phyloP scores from a whole-genome alignment of 2,329 filamentous ascomycete genomes.

The Colletotrichum sp. region DNA sequence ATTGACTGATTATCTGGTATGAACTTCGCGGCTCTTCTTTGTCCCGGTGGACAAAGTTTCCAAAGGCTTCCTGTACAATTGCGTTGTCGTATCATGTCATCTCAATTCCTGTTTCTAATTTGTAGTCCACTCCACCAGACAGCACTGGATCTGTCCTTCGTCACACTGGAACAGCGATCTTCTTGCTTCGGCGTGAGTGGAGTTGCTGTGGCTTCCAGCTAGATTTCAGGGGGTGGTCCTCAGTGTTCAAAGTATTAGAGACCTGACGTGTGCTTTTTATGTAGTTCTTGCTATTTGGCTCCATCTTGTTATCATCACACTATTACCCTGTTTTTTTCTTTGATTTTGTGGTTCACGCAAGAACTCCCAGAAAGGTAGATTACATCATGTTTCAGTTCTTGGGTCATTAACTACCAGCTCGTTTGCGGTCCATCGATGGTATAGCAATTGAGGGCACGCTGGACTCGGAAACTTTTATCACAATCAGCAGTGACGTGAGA shows the following conservation, averaged over 20 bases:
- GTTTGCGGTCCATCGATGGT: no score
- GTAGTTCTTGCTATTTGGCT: accelerated
- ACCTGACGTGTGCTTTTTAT: accelerated
- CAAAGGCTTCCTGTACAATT: neutral
- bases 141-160: neutral
- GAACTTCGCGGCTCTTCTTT: neutral
- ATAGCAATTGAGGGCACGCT: no score
- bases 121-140: neutral
- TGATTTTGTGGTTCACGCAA: neutral
- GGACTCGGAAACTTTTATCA: no score
- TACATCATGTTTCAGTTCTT: no score
- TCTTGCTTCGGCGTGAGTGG: neutral
- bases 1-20: accelerated
- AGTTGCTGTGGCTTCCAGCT: neutral
- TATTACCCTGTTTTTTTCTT: neutral
- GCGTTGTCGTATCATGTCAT: accelerated
- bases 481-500: no score
- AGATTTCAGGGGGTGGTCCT: accelerated
- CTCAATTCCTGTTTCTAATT: accelerated
- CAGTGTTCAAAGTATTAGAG: accelerated
- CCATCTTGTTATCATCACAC: accelerated
- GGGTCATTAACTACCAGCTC: no score
- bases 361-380: no score
- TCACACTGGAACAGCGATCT: neutral
- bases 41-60: neutral